Base-by-base conservation (phyloP, 495 filamentous ascomycete species). In the Aspergillus panamensis region DNA sequence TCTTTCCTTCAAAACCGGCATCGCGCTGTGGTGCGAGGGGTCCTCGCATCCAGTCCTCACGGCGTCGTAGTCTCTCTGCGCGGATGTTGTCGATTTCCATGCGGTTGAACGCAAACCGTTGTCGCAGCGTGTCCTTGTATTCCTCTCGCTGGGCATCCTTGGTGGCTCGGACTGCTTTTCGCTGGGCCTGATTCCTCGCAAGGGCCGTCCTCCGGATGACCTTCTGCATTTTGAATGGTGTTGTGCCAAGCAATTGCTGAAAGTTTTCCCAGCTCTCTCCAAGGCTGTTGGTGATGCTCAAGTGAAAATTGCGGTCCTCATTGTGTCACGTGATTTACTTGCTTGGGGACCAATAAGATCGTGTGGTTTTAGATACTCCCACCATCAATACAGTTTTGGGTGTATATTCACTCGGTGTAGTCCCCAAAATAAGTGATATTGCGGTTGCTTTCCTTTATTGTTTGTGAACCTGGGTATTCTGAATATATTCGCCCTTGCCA, bases 11-110 rank as follows among this genome's bases (percentile, higher is more conserved):
- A n/a, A 73, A 62, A 51, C 85, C 82, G 33, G 82, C 71, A 73
- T 94, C 86, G 55, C 85, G 79, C 60, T 83, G 81, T 0, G 91
- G 91, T 1, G 89, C 88, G 44, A 96, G 66, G 3, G 86, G 80
- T 2, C 92, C 91, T 56, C 91, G 69, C 54, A 86, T 69, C 79
- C 85, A 92, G 67, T 96, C 90, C 66, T 94, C 87, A 56, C 77
- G 78, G 21, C 75, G 77, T 51, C 64, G 62, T 48, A 66, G 14
- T 25, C 59, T 63, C 49, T 67, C 75, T 16, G 64, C 64, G 54
- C 71, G 67, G 42, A 73, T 51, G 49, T 58, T 50, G 45, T 70
- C 60, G 47, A 68, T 61, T 55, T 73, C 56, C 7, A 73, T 52
- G 37, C 58, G 69, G 62, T 77, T 74, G 49, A 62, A 67, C 32